Base-by-base conservation (phyloP, 768 basidiomycete species). In the Megacollybia marginata region DNA sequence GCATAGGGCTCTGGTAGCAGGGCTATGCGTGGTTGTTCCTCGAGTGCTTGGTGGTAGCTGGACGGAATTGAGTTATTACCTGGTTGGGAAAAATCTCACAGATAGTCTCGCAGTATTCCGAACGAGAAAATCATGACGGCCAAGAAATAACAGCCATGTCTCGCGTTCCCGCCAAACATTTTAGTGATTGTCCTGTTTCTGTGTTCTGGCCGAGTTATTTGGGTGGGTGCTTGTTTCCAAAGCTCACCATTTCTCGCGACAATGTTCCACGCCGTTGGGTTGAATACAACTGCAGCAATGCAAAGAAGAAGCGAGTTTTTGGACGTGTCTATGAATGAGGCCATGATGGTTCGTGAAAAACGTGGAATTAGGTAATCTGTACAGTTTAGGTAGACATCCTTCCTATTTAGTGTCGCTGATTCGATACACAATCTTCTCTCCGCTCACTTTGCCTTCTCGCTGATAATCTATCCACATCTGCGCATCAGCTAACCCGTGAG, bases 251-350 rank as follows among this genome's bases (percentile, higher is more conserved):
- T 92, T 49, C 83, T 84, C 20, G 95, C 95, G 28, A 94, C 82
- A 54, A 92, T 82, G 66, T 99, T 99, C 95, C 95, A 99, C 51
- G 86, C 92, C 1, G 83, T 82, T 0, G 95, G 95, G 59, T 97
- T 97, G 72, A 97, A 97, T 2, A 80, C 61, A 45, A 95, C 89
- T 51, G 85, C 65, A 4, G 77, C 66, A n/a, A 92, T 53, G 0
- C 81, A 80, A 15, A 88, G 47, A 59, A 75, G 76, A 36, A 97
- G 63, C 18, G 88, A 88, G 6, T 68, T 61, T 57, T 90, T 77
- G 31, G 72, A 78, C 28, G 75, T 60, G 68, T 95, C 83, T 2
- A 95, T 28, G 23, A 28, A 28, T 6, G 23, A 28, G 23, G 23
- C 6, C 23, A 28, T 28, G 23, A 28, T 28, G 23, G 23, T 28